These are phyloP conservation scores for Gynandropsis gynandra DNA, from an alignment of 345 rosid genomes.

Conservation along the genomic window DNA sequence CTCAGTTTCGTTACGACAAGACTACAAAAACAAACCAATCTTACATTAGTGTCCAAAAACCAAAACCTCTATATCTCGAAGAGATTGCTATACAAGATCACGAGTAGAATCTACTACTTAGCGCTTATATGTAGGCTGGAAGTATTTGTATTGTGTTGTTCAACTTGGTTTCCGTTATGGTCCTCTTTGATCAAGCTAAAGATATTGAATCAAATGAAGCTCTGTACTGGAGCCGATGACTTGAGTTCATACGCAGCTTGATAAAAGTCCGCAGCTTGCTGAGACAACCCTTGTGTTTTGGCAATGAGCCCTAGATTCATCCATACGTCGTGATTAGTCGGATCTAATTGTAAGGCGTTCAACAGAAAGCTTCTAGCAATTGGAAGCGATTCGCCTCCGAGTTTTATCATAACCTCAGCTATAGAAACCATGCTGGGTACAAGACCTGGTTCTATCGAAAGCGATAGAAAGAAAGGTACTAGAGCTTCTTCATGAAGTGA, in stretches of 20 bases:
- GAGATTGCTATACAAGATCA: no score
- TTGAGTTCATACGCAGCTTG: slow-evolving; percentile 88
- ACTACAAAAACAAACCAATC: no score
- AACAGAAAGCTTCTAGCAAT: slow-evolving; percentile 77
- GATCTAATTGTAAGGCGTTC: slow-evolving; percentile 73
- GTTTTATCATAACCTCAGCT: slow-evolving; percentile 60
- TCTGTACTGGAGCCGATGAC: slow-evolving; percentile 66
- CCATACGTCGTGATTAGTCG: slow-evolving; percentile 76
- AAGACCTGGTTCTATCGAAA: slow-evolving; percentile 69
- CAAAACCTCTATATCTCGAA: no score
- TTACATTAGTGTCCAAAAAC: no score
- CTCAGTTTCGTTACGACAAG: no score
- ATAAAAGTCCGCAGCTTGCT: slow-evolving; percentile 81
- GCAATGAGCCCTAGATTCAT: slow-evolving; percentile 71
- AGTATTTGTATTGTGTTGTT: no score
- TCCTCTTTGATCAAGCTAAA: background rate
- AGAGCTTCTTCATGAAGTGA: slow-evolving; percentile 70
- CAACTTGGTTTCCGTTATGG: no score
- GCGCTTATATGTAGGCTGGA: no score
- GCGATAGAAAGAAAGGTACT: slow-evolving; percentile 51
- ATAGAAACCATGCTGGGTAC: slow-evolving; percentile 78
- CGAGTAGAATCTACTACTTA: no score
- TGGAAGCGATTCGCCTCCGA: slow-evolving; percentile 48
- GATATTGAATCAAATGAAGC: slow-evolving; percentile 24
- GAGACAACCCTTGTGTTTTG: slow-evolving; percentile 67